phyloP scores from a whole-genome alignment of 768 basidiomycete species.

The Psilocybe tampanensis region DNA sequence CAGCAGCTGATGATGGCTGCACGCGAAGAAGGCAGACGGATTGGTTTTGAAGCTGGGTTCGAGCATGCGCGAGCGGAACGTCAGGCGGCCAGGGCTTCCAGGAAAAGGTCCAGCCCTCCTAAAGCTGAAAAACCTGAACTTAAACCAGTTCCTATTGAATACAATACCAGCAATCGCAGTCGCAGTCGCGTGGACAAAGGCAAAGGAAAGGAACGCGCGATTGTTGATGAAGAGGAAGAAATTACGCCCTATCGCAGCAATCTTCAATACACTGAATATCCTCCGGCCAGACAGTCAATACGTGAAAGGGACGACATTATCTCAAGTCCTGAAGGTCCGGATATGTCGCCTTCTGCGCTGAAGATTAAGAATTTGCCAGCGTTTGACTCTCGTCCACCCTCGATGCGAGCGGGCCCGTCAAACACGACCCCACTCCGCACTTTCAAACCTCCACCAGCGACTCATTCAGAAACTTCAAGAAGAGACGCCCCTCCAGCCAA shows the following conservation, averaged over 20 bases:
- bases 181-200: slow-evolving; percentile 12
- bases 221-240: not conserved
- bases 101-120: not conserved
- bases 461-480: slow-evolving; percentile 1
- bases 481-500: not conserved
- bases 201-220: slow-evolving; percentile 12
- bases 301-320: slow-evolving; percentile 5
- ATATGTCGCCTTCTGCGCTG: slow-evolving; percentile 20
- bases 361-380: slow-evolving; percentile 12
- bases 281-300: not conserved
- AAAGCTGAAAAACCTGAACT: slow-evolving; percentile 5
- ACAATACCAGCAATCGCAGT: slow-evolving; percentile 4
- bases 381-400: slow-evolving; percentile 1
- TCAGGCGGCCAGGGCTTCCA: slow-evolving; percentile 17
- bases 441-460: slow-evolving; percentile 9
- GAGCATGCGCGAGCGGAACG: slow-evolving; percentile 36
- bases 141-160: not conserved
- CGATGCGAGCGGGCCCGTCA: slow-evolving; percentile 5
- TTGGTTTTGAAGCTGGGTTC: slow-evolving; percentile 53
- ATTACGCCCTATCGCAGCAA: not conserved
- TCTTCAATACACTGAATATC: no score
- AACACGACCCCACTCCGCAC: slow-evolving; percentile 10
- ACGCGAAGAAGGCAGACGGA: slow-evolving; percentile 58
- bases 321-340: slow-evolving; percentile 7
- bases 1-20: slow-evolving; percentile 53